Evolutionary conservation across 192 early-diverging fungal genomes (phyloP).

Genomic region (Backusella luteola): DNA sequence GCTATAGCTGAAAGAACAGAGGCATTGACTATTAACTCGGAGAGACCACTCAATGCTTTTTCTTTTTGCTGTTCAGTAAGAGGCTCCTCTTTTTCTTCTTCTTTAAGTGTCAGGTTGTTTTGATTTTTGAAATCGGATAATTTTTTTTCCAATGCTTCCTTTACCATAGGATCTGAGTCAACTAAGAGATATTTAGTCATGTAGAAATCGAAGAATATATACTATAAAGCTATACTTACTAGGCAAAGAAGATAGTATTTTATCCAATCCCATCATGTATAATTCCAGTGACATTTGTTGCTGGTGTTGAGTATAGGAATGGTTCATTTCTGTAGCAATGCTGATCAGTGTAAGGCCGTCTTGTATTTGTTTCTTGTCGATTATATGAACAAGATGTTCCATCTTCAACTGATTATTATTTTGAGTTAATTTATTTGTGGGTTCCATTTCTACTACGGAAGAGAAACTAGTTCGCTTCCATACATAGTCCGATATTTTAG

Average conservation of each 20-base stretch:
- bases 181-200: neutral
- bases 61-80: constrained; percentile 1
- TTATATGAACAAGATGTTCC: neutral
- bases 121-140: constrained; percentile 18
- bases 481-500: constrained; percentile 24
- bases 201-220: neutral
- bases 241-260: constrained; percentile 28
- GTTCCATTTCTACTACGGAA: neutral
- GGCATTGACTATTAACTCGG: constrained; percentile 36
- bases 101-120: neutral
- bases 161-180: constrained; percentile 27
- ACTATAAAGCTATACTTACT: constrained; percentile 12
- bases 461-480: constrained; percentile 14
- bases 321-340: constrained; percentile 29
- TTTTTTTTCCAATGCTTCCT: constrained; percentile 16
- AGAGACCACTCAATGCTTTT: constrained; percentile 12
- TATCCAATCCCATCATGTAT: constrained; percentile 32
- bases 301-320: constrained; percentile 2
- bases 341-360: constrained; percentile 19
- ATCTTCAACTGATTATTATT: neutral
- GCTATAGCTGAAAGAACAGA: constrained; percentile 43
- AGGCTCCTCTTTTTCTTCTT: neutral
- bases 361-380: constrained; percentile 30
- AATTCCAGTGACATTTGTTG: constrained; percentile 22
- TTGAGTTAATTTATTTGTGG: neutral